Percentiles rank a stretch among this genome's conserved stretches.
Evolutionary conservation across 345 rosid species (phyloP).

Genomic region (Syzygium grande): DNA sequence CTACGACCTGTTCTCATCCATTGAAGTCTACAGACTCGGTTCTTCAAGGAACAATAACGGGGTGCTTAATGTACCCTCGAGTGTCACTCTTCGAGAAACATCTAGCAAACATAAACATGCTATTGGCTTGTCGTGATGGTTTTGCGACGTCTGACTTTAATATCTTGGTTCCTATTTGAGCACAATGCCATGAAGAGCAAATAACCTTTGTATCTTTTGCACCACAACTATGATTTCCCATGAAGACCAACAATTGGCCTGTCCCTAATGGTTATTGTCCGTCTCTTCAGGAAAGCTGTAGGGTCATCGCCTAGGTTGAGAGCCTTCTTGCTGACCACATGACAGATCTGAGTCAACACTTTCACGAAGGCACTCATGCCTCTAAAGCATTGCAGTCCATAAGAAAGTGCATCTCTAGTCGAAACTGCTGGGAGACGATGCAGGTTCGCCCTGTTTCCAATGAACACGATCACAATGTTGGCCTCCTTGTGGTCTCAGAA

Average conservation of each 20-base stretch:
- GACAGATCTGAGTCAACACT: conserved; percentile 69
- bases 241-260: conserved; percentile 24
- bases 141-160: background rate
- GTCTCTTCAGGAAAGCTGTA: background rate
- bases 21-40: no score
- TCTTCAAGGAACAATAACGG: no score
- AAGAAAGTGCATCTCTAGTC: conserved; percentile 58
- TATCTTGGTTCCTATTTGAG: background rate
- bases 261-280: conserved; percentile 43
- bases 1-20: background rate
- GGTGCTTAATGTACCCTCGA: background rate
- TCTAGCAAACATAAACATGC: background rate
- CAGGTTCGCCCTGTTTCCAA: conserved; percentile 79
- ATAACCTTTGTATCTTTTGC: no score
- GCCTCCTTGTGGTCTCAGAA: conserved; percentile 68
- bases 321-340: conserved; percentile 22
- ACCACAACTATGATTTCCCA: background rate
- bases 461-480: conserved; percentile 77
- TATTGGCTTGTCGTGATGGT: background rate
- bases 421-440: conserved; percentile 71
- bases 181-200: background rate
- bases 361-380: conserved; percentile 62
- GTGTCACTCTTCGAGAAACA: background rate
- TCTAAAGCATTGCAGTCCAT: conserved; percentile 87
- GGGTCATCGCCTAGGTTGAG: conserved; percentile 11